Evolutionary conservation across 495 filamentous ascomycete species (phyloP), one percentile per base, ranked within the genome.

Genomic region (Talaromyces wortmannii): DNA sequence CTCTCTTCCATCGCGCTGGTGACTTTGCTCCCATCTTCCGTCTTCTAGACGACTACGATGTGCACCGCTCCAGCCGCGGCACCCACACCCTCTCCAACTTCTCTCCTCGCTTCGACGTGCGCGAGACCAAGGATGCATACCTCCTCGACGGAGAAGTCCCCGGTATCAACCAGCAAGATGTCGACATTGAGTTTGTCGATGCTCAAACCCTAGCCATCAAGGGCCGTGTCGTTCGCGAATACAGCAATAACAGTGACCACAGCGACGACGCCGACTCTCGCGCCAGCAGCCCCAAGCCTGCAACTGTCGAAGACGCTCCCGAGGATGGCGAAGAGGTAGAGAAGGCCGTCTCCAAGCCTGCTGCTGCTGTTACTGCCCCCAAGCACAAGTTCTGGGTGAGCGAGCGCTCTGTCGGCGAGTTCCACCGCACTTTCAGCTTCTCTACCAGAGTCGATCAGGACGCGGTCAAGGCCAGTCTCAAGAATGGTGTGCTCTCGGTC

Each of bases 71-170:
- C 43, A 57, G 47, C 51, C 59, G 57, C 46, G 59, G 46, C 53
- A 57, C 56, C 43, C 42, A 64, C 31, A 45, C 59, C 32, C 43
- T 63, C 31, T 70, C 69, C 48, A 71, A 79, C 32, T 92, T 91
- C 74, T 70, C 76, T 6, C 90, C 89, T 30, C 82, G 83, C 63
- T 96, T 97, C 71, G 92, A 97, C 67, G 76, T 96, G 55, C 81
- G 79, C 57, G 91, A 96, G 72, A 77, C 74, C 18, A 74, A 79
- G 46, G 68, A 83, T 6, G 69, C 74, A 60, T 97, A 92, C 72
- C 86, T 92, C 63, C 83, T 97, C 6, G 86, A 95, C 65, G 92
- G 90, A 63, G 92, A 97, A 72, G 81, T 97, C 0, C 90, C 92
- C 0, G 92, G 92, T 31, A 75, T 92, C 51, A 79, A 86, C 44